A percentile compares a stretch with the other conserved stretches of the same genome.
These are phyloP conservation scores for Usnea hakonensis DNA, from an alignment of 495 filamentous ascomycete species.

Conservation along the genomic window DNA sequence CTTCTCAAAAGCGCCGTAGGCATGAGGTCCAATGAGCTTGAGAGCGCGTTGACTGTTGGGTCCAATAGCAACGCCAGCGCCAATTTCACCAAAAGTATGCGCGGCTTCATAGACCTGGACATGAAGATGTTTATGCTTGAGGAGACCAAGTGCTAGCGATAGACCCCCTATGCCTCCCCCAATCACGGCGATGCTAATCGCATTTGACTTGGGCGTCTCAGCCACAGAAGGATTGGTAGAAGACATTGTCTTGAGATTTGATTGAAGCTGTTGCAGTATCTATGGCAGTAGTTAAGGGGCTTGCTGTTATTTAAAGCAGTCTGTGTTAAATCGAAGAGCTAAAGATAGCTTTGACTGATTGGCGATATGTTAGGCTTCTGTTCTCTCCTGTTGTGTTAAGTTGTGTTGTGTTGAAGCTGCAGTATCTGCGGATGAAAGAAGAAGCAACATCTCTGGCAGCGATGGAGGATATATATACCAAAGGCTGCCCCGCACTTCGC, in stretches of 20 bases:
- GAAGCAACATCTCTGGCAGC: too few relatives aligned
- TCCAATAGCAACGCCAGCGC: constrained; percentile 28
- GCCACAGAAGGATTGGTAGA: not conserved
- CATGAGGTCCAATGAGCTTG: constrained; percentile 23
- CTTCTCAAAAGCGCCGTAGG: constrained; percentile 30
- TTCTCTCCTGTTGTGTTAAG: too few relatives aligned
- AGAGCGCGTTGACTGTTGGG: constrained; percentile 22
- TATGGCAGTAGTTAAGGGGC: too few relatives aligned
- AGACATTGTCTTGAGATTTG: too few relatives aligned
- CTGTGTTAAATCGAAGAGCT: too few relatives aligned
- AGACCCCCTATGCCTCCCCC: constrained; percentile 29
- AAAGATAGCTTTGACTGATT: too few relatives aligned
- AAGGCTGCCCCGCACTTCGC: too few relatives aligned
- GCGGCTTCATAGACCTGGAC: constrained; percentile 46
- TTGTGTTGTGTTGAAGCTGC: too few relatives aligned
- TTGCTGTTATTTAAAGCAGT: too few relatives aligned
- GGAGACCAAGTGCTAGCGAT: constrained; percentile 27
- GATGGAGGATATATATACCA: too few relatives aligned
- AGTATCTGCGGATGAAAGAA: too few relatives aligned
- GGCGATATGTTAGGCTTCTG: too few relatives aligned
- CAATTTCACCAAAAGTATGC: constrained; percentile 36
- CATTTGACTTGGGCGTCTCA: not conserved
- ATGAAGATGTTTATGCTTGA: constrained; percentile 28
- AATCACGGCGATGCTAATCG: constrained; percentile 14
- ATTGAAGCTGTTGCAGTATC: not conserved